Percentiles rank a stretch among this genome's conserved stretches.
These are phyloP conservation scores for Beta vulgaris DNA, from an alignment of 148 eudicot genomes.

Conservation along the genomic window DNA sequence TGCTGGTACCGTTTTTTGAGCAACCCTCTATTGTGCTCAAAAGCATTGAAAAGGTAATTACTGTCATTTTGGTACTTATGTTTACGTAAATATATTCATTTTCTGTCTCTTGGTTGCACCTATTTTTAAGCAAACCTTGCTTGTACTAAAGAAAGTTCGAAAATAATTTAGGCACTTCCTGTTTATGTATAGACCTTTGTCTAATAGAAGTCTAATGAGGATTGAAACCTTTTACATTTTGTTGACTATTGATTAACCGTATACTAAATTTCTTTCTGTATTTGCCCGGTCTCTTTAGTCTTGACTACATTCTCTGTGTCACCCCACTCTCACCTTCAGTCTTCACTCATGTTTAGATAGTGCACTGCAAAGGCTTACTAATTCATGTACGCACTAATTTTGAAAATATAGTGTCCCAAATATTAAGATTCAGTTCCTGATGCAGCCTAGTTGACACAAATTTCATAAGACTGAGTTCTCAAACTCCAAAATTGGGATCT, in stretches of 20 bases:
- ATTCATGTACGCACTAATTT: not conserved
- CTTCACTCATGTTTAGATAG: not conserved
- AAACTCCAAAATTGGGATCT: too few species aligned
- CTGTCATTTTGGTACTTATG: not conserved
- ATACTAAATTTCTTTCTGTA: not conserved
- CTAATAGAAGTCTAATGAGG: not conserved
- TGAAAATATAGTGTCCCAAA: not conserved
- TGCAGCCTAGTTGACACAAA: not conserved
- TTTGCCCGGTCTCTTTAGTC: not conserved
- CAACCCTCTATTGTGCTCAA: constrained; percentile 64
- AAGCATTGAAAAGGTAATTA: constrained; percentile 61
- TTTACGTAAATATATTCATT: not conserved
- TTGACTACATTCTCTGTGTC: not conserved
- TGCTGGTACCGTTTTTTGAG: constrained; percentile 92
- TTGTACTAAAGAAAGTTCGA: not conserved
- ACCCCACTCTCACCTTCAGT: not conserved
- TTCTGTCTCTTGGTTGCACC: not conserved
- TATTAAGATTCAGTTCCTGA: not conserved
- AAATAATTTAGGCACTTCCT: not conserved
- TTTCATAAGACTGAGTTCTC: too few species aligned
- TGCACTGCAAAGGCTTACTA: not conserved
- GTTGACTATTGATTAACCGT: not conserved
- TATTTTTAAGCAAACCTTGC: not conserved
- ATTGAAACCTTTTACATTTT: not conserved
- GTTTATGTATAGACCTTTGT: not conserved